Evolutionary conservation across 768 basidiomycete species (phyloP).

Genomic region (Panus rudis): DNA sequence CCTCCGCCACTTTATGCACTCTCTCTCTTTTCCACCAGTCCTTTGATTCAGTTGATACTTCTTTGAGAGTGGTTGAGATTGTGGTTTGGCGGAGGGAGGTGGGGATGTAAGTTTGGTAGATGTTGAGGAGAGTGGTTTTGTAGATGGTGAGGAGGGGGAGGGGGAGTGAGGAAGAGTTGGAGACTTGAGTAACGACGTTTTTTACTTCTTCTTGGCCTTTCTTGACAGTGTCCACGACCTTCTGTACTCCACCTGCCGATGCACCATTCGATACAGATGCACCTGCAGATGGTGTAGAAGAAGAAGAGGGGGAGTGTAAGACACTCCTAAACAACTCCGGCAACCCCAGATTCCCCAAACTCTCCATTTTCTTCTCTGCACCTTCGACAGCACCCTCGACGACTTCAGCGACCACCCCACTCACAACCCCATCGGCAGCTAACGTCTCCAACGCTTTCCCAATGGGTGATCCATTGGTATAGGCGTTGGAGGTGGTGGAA

Average conservation of each 20-base stretch:
- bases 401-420: constrained; percentile 39
- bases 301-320: too few species aligned
- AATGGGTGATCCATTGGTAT: constrained; percentile 39
- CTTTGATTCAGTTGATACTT: too few species aligned
- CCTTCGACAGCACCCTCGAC: too few species aligned
- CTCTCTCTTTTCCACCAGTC: constrained; percentile 58
- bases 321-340: constrained; percentile 50
- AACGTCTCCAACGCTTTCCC: constrained; percentile 47
- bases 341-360: constrained; percentile 39
- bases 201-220: constrained; percentile 21
- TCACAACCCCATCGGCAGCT: constrained; percentile 44
- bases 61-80: too few species aligned
- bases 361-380: too few species aligned
- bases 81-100: too few species aligned
- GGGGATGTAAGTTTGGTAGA: too few species aligned
- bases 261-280: too few species aligned
- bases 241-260: constrained; percentile 12
- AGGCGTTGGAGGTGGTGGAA: not conserved
- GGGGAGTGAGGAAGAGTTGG: too few species aligned
- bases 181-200: constrained; percentile 7
- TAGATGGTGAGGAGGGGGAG: too few species aligned
- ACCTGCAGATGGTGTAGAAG: too few species aligned
- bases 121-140: too few species aligned
- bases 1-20: constrained; percentile 43
- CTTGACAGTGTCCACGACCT: constrained; percentile 19